These are phyloP conservation scores for Diaporthe capsici DNA, from an alignment of 2,329 filamentous ascomycete species.

Conservation along the genomic window DNA sequence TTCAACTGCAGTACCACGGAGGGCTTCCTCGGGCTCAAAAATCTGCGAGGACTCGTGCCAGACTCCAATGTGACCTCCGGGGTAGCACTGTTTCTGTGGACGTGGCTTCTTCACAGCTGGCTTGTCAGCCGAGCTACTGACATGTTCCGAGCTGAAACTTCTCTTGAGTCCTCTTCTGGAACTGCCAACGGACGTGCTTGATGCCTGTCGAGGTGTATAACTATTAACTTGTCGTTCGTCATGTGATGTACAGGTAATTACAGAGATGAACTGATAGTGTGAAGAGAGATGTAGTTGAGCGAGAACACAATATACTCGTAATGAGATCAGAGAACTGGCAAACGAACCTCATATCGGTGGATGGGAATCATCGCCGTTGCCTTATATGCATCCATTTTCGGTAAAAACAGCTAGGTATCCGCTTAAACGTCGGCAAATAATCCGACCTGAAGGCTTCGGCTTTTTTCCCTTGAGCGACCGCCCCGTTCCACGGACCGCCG, in stretches of 20 bases:
- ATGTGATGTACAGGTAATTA: neutral
- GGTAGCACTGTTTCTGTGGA: neutral
- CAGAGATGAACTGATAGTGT: neutral
- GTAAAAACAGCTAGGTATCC: too few species aligned
- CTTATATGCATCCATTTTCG: neutral
- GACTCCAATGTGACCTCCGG: neutral
- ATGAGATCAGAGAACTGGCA: neutral
- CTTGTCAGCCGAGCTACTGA: neutral
- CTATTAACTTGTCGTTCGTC: neutral
- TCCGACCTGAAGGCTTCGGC: neutral
- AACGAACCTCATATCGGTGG: conserved; percentile 2
- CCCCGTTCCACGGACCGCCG: neutral
- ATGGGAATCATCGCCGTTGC: neutral
- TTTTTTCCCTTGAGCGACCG: neutral
- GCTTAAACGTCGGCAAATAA: too few species aligned
- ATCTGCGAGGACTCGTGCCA: neutral
- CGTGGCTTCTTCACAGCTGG: neutral
- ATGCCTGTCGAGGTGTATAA: neutral
- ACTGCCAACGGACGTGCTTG: neutral
- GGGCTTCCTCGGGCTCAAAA: neutral
- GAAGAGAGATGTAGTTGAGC: neutral
- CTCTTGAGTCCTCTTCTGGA: neutral
- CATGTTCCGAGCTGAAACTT: neutral
- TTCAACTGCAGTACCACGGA: neutral
- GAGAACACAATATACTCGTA: neutral